phyloP scores from a whole-genome alignment of 148 eudicot genomes.

The Simmondsia chinensis region DNA sequence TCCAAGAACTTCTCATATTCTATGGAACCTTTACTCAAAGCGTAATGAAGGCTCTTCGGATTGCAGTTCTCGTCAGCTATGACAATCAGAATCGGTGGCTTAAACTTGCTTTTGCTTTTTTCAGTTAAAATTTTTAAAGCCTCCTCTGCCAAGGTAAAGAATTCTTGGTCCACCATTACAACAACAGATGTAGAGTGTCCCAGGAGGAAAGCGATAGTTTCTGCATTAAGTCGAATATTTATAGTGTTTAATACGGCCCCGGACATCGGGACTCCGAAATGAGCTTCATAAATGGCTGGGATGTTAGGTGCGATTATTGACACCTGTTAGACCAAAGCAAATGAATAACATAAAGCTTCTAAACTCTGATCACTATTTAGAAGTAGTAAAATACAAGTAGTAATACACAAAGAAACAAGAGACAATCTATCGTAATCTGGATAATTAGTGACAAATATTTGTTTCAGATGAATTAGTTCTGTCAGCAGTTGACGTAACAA shows the following conservation, averaged over 20 bases:
- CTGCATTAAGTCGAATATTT: conserved; percentile 76
- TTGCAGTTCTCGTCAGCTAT: conserved; percentile 75
- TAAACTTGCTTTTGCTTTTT: conserved; percentile 40
- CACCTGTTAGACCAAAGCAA: conserved; percentile 41
- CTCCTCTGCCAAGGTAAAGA: conserved; percentile 68
- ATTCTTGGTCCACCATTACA: conserved; percentile 89
- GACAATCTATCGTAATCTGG: too few species aligned
- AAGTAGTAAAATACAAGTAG: not conserved
- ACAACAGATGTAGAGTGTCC: conserved; percentile 61
- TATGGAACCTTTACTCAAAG: conserved; percentile 56
- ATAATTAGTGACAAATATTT: too few species aligned
- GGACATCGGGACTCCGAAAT: conserved; percentile 93
- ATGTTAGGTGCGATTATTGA: conserved; percentile 87
- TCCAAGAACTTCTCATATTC: conserved; percentile 80
- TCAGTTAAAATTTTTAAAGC: conserved; percentile 51
- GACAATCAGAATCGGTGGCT: conserved; percentile 64
- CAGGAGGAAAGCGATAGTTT: conserved; percentile 65
- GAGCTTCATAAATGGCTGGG: conserved; percentile 93
- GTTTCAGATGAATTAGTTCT: too few species aligned
- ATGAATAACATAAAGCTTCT: conserved; percentile 1
- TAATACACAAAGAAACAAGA: not conserved
- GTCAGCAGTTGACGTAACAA: too few species aligned
- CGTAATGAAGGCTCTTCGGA: conserved; percentile 55
- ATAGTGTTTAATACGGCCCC: conserved; percentile 87
- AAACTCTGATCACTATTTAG: not conserved